Evolutionary conservation across 2,329 filamentous ascomycete genomes (phyloP), one percentile per base, ranked within the genome.

Genomic region (Simplicillium aogashimaense): DNA sequence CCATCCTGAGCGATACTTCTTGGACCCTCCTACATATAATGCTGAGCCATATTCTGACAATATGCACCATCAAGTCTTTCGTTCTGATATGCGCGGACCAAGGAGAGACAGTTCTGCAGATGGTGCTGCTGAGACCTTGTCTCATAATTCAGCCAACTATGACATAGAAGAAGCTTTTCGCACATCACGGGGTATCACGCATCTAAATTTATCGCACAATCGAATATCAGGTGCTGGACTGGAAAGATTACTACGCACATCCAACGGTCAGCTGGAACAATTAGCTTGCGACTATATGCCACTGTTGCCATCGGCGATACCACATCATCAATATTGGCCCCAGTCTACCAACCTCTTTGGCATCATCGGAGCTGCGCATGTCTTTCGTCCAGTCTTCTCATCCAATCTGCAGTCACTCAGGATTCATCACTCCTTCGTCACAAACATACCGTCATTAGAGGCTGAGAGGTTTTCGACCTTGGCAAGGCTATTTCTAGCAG

Each of bases 401-500:
- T 67, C 70, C 1, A 74, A 74, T 45, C 58, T 81, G 4, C 66
- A 69, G 28, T 59, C 59, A 2, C 55, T 81, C 2, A 66, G 70
- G 11, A 58, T 78, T 6, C 77, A 81, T 38, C 77, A 81, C 51
- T 80, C 76, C 0, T 47, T 79, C 2, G 65, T 81, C 6, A 81
- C 77, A 0, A 64, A 67, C 32, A 61, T 74, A 8, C 70, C 69
- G 2, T 68, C 66, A 0, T 45, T 77, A 4, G 44, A 59, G 4
- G 54, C 61, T 7, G 54, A 61, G 1, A 57, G 55, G 9, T 48
- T 69, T 4, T 61, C 64, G 3, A 46, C 53, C 3, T 47, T 63
- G 42, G 53, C 57, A 8, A 52, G 60, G 3, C 34, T 62, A 8
- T 65, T 63, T 47, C 44, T 71, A 7, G 65, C 70, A 4, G 72